These are phyloP conservation scores for Chrysoporthe cubensis DNA, from an alignment of 2,329 filamentous ascomycete genomes.

Conservation along the genomic window DNA sequence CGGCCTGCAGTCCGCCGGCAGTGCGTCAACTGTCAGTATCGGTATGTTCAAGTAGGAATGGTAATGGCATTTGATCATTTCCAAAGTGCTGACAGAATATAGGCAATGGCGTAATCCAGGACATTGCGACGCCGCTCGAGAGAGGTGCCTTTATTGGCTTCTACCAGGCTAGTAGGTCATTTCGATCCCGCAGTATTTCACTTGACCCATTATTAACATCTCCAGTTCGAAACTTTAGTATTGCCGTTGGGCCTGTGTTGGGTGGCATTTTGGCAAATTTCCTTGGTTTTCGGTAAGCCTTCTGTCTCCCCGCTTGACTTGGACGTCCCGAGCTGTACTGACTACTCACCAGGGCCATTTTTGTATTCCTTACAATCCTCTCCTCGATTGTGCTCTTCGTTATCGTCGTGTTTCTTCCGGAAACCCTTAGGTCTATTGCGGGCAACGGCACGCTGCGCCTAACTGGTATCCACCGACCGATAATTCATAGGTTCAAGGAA, in stretches of 20 bases:
- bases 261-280: constrained; percentile 37
- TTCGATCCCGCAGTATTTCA: rapidly evolving
- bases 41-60: constrained; percentile 36
- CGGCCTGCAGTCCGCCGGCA: constrained; percentile 52
- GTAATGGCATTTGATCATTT: too few relatives aligned
- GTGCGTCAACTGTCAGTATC: constrained; percentile 52
- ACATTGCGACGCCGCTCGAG: constrained; percentile 37
- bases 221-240: constrained; percentile 36
- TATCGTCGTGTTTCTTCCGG: constrained; percentile 46
- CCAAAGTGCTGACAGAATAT: constrained; percentile 1
- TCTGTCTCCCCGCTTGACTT: background rate
- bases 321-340: constrained; percentile 48
- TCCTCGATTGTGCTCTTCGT: constrained; percentile 40
- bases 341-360: constrained; percentile 45
- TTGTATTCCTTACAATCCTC: constrained; percentile 37
- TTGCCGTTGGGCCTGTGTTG: constrained; percentile 39
- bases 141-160: constrained; percentile 38
- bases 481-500: constrained; percentile 37
- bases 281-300: constrained; percentile 39
- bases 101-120: constrained; percentile 40
- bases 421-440: constrained; percentile 44
- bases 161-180: constrained; percentile 38
- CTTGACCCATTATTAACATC: too few relatives aligned
- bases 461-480: constrained; percentile 44
- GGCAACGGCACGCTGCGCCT: constrained; percentile 45